Percentiles rank a stretch among this genome's conserved stretches.
These are phyloP conservation scores for Pythium oligandrum DNA, from an alignment of 352 stramenopile genomes.

Conservation along the genomic window DNA sequence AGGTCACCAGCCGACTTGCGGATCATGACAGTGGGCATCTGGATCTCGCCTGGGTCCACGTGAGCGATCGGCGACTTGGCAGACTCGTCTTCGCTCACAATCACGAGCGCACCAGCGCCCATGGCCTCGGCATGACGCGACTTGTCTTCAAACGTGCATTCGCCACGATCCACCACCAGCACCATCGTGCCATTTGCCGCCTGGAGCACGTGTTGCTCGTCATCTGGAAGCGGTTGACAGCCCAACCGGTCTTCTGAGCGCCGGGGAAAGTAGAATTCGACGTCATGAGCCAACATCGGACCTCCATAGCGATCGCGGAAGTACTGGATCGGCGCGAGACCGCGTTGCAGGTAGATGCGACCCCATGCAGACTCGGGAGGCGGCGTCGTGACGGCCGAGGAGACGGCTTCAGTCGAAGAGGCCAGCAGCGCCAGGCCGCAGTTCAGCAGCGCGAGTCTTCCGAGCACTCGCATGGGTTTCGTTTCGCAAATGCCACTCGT, in stretches of 20 bases:
- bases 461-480: too few species aligned
- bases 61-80: slow-evolving; percentile 32
- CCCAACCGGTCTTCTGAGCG: slow-evolving; percentile 29
- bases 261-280: slow-evolving; percentile 43
- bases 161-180: slow-evolving; percentile 52
- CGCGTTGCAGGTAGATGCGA: slow-evolving; percentile 61
- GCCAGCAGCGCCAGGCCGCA: neutral
- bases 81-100: slow-evolving; percentile 46
- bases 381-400: neutral
- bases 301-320: slow-evolving; percentile 57
- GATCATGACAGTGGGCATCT: slow-evolving; percentile 59
- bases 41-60: slow-evolving; percentile 38
- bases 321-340: slow-evolving; percentile 65
- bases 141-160: slow-evolving; percentile 67
- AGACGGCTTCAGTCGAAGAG: neutral
- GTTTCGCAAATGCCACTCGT: too few species aligned
- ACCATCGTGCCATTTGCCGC: slow-evolving; percentile 29
- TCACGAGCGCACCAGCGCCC: slow-evolving; percentile 40
- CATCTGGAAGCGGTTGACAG: slow-evolving; percentile 29
- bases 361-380: slow-evolving; percentile 41
- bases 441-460: too few species aligned
- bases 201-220: slow-evolving; percentile 25
- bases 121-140: slow-evolving; percentile 38
- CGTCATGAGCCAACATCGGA: slow-evolving; percentile 29
- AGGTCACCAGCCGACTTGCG: slow-evolving; percentile 42